Base-by-base conservation (phyloP, 169 alveolate species). In the Eimeria falciformis region DNA sequence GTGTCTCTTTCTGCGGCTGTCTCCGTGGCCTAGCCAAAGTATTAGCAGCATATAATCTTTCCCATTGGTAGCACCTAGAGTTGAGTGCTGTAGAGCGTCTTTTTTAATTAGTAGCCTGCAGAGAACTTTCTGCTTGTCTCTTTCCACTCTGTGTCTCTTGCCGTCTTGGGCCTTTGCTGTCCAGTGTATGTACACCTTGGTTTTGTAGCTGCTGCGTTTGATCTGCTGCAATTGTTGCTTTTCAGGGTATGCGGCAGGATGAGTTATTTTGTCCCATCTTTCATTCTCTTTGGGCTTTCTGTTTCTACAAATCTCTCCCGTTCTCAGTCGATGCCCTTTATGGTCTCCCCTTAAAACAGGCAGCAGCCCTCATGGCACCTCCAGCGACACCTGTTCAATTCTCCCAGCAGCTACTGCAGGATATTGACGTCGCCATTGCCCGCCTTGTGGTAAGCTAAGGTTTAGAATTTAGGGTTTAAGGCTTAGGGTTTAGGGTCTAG, bases 211-310 rank as follows among this genome's bases (percentile, higher is more conserved):
- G 55, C 55, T 4, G 2, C 46, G 12, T 23, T 17, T 33, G 81
- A 18, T 37, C 11, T 69, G 50, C 14, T 23, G 29, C 4, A 37
- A 53, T 4, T 37, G 27, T 7, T 4, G 9, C 33, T 7, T 27
- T 29, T 40, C 71, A 78, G 88, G 88, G 88, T 11, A 78, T 78
- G 88, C 21, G 71, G 43, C 65, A 50, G 29, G 69, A 50, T 17
- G 88, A 78, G 55, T 53, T 53, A 47, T 43, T 78, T 25, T 50
- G 18, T 25, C 5, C 71, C 27, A 40, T 46, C 46, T 7, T 53
- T 33, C 88, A 78, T 53, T 53, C 37, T 11, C 46, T 53, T 27
- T 78, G 88, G 88, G 88, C 88, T 17, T 68, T 68, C 53, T 78
- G 88, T 50, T 78, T 50, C 73, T 50, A 58, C 88, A 25, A 46